Evolutionary conservation across 176 grass and related monocot genomes (phyloP), one percentile per base, ranked within the genome.

Genomic region (Oryza nivara): DNA sequence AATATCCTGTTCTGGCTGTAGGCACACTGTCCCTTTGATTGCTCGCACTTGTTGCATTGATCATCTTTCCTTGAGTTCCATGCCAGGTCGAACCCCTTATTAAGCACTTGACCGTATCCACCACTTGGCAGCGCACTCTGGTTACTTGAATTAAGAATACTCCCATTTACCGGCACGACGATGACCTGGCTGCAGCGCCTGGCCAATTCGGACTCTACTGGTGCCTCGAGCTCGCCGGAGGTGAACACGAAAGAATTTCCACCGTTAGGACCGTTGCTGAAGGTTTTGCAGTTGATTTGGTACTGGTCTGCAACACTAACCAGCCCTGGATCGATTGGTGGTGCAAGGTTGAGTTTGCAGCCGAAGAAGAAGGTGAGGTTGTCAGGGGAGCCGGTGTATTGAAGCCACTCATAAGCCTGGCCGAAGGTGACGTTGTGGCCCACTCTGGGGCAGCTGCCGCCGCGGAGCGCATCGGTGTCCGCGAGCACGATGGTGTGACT

Each of bases 241-340:
- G 0, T 7, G 19, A 65, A 1, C 14, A 85, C 87, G 30, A 78
- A 89, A 8, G 83, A 65, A 6, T 2, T 0, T 74, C 2, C n/a
- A 1, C 0, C 1, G 4, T 0, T 17, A 5, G 8, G 4, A 0
- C 0, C 0, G 7, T 0, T 3, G 0, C 0, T 2, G 35, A 60
- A 67, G 0, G 0, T 26, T 0, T 0, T 0, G 65, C 83, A 77
- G 1, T 0, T 4, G 64, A 91, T 81, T 36, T 9, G 0, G 52
- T 54, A 3, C 0, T 0, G 8, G 0, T 8, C 8, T 9, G 0
- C 0, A 1, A 49, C 3, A 1, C 0, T 1, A 8, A 0, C 0
- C 8, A 19, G 12, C 43, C 0, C 0, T 0, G 0, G 0, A 1
- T 19, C 3, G 6, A 0, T 0, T 3, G 1, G 17, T 56, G 5